Base-by-base conservation (phyloP, 1,284 basidiomycete species). In the Apiotrichum veenhuisii region DNA sequence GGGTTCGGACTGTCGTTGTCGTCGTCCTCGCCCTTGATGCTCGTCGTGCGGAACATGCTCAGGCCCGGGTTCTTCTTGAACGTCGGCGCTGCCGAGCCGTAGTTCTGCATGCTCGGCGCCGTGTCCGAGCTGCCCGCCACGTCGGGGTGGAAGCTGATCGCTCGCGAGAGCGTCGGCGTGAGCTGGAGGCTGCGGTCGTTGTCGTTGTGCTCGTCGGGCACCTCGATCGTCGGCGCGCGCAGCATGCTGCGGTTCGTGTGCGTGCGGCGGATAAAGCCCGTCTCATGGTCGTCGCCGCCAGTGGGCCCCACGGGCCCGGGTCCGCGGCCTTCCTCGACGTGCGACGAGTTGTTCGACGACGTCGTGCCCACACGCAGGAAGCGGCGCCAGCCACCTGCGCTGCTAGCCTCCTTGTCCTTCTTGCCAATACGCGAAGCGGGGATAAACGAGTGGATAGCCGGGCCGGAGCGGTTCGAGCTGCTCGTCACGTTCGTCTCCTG, bases 81-180 rank as follows among this genome's bases (percentile, higher is more conserved):
- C 9, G 66, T 66, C 9, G 76, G 72, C 10, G 60, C 58, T 10
- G 52, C 59, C 20, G 55, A 63, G 22, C 74, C 75, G 44, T 74
- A 75, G 55, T 73, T 73, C 20, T 48, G 51, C 46, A 50, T 61
- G 7, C 62, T 63, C 0, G 75, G 75, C 0, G 73, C 74, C 5
- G 73, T 73, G 18, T 76, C 72, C 3, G 64, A 67, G 4, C 65
- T 67, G 34, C 55, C 46, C 5, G 66, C 62, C 1, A 59, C 61
- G 37, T 73, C 68, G 8, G 63, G 63, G 11, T 74, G 74, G 48
- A 77, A 77, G 25, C 75, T 61, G 38, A 75, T 66, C 11, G 72
- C 63, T 11, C 67, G 47, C 36, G 60, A 49, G 54, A 64, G 56
- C n/a, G 65, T 61, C 27, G 64, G 58, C 20, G 61, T 54, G 23